phyloP scores from a whole-genome alignment of 306 rosid genomes.

The Lupinus albus region DNA sequence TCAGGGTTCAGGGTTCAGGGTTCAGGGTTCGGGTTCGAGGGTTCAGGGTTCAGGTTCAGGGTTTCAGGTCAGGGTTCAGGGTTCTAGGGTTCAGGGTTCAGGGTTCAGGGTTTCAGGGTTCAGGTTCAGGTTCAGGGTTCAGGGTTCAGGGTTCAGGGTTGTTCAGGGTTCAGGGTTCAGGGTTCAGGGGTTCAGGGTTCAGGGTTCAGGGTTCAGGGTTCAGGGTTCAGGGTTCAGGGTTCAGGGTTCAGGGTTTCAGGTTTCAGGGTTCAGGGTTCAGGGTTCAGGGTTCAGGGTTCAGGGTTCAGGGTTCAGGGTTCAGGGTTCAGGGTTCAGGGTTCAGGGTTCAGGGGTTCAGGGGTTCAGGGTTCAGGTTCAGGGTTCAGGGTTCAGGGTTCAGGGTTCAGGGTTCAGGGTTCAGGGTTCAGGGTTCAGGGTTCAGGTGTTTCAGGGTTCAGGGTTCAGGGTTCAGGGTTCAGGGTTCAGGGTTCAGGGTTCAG shows the following conservation, averaged over 20 bases:
- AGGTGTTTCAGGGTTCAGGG: too few species aligned
- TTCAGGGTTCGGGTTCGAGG: slow-evolving; percentile 14
- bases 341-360: too few species aligned
- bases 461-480: too few species aligned
- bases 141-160: too few species aligned
- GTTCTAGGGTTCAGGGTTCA: slow-evolving; percentile 7
- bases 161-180: slow-evolving; percentile 2
- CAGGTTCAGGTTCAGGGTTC: slow-evolving; percentile 7
- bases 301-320: neutral
- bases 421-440: too few species aligned
- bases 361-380: too few species aligned
- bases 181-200: neutral
- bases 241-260: slow-evolving; percentile 2
- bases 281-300: neutral
- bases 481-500: too few species aligned
- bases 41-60: slow-evolving; percentile 23
- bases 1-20: too few species aligned
- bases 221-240: neutral
- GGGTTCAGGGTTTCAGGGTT: slow-evolving; percentile 2
- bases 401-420: too few species aligned
- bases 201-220: slow-evolving; percentile 3
- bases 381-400: too few species aligned
- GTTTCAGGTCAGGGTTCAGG: slow-evolving; percentile 18
- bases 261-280: neutral
- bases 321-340: slow-evolving; percentile 14